Evolutionary conservation across 139 green algal genomes (phyloP).

Genomic region (Tetradesmus lagerheimii): DNA sequence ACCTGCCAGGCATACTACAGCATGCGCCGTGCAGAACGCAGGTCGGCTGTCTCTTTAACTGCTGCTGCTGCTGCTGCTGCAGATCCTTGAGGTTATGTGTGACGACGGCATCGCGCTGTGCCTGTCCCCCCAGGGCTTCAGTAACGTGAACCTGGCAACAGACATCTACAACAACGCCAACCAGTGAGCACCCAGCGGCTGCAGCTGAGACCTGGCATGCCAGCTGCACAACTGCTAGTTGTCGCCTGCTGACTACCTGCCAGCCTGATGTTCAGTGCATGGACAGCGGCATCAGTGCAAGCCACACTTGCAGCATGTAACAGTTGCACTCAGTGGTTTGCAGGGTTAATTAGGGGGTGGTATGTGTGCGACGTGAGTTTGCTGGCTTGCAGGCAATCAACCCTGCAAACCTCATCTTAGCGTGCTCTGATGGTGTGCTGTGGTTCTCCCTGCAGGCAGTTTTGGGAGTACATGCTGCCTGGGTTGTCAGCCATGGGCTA

Average conservation of each 20-base stretch:
- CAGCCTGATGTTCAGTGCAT: too few relatives aligned
- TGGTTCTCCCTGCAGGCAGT: slow-evolving; percentile 1
- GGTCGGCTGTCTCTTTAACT: background rate
- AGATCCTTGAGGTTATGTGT: slow-evolving; percentile 58
- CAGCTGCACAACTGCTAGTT: too few relatives aligned
- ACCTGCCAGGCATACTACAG: slow-evolving; percentile 56
- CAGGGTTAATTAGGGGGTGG: background rate
- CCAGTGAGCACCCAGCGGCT: slow-evolving; percentile 28
- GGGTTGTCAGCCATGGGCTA: slow-evolving; percentile 50
- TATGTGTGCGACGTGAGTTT: too few relatives aligned
- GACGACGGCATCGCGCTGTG: slow-evolving; percentile 54
- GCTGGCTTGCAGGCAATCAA: too few relatives aligned
- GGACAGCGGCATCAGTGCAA: too few relatives aligned
- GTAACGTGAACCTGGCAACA: slow-evolving; percentile 77
- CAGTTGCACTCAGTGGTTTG: too few relatives aligned
- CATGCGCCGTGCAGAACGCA: background rate
- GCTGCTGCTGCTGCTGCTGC: background rate
- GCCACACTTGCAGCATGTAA: too few relatives aligned
- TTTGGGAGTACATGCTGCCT: slow-evolving; percentile 54
- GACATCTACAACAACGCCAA: slow-evolving; percentile 91
- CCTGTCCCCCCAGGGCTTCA: slow-evolving; percentile 72
- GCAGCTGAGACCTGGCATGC: too few relatives aligned
- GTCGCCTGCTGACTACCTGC: too few relatives aligned
- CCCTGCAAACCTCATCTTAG: too few relatives aligned
- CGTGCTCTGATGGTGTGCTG: background rate